Conservation (phyloP, 1,139 yeast genomes). For the Pichia sp. region DNA sequence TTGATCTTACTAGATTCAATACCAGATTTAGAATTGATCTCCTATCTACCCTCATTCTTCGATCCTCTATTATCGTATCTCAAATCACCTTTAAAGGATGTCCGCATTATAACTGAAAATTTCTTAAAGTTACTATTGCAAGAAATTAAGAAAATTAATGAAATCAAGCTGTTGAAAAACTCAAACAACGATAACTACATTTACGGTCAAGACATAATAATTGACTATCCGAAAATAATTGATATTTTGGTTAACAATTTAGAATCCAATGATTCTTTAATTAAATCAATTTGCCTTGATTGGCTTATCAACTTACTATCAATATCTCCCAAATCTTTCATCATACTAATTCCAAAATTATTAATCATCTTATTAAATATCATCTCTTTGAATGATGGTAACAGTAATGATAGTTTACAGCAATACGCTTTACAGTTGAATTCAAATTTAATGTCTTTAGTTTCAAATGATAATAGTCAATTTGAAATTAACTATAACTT, state of each 20-base stretch:
- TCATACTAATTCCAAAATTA: slow-evolving; percentile 55
- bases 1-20: slow-evolving; percentile 82
- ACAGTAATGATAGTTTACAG: slow-evolving; percentile 30
- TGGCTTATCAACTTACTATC: slow-evolving; percentile 78
- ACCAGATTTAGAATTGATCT: slow-evolving; percentile 82
- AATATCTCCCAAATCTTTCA: slow-evolving; percentile 70
- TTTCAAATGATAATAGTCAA: slow-evolving; percentile 29
- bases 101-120: slow-evolving; percentile 77
- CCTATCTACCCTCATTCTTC: slow-evolving; percentile 82
- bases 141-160: slow-evolving; percentile 71
- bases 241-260: slow-evolving; percentile 74
- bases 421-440: slow-evolving; percentile 52
- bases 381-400: slow-evolving; percentile 43
- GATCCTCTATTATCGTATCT: slow-evolving; percentile 79
- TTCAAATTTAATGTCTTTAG: slow-evolving; percentile 41
- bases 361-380: slow-evolving; percentile 51
- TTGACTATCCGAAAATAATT: slow-evolving; percentile 76
- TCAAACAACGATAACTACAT: slow-evolving; percentile 46
- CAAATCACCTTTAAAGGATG: slow-evolving; percentile 82
- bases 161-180: slow-evolving; percentile 45
- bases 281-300: slow-evolving; percentile 69
- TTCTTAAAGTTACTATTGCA: slow-evolving; percentile 68
- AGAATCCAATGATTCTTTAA: slow-evolving; percentile 66
- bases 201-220: slow-evolving; percentile 80
- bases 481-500: slow-evolving; percentile 47